Evolutionary conservation across 225 moss, liverwort and hornwort species (phyloP), one percentile per base, ranked within the genome.

Genomic region (Polytrichum formosum): DNA sequence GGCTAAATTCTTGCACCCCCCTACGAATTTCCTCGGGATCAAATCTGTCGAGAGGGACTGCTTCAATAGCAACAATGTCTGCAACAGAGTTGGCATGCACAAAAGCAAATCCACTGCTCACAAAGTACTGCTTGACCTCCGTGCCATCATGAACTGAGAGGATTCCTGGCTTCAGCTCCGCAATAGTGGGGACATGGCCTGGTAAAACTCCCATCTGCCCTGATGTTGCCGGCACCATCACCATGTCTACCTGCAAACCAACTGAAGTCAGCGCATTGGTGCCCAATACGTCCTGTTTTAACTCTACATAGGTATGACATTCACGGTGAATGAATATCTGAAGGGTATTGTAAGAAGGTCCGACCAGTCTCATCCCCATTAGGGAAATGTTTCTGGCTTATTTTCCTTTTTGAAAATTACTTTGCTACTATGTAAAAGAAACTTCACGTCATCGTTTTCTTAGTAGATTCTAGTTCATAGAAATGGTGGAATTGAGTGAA

Each of bases 201-300:
- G 89, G 89, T 33, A 90, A 78, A 72, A 90, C 78, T 76, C 89
- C 89, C 78, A 90, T 67, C 76, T 90, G 79, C n/a, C 89, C 88
- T 59, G 88, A 77, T 6, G 74, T 72, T 53, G 88, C 85, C 19
- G 88, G 88, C 29, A 88, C 37, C 18, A 88, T 88, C 66, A 88
- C 85, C 85, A 82, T 82, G 61, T 88, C 88, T 73, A 83, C 88
- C 88, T 88, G 79, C 61, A 28, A 37, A 7, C 55, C 53, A 67
- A 28, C 55, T 18, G 23, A 68, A 23, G 20, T 27, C 46, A 71
- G 54, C 0, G 16, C 16, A 2, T 46, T 46, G 46, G 46, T 46
- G 16, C 8, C 9, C 46, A 46, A 46, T 4, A 13, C 16, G 0
- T 46, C 2, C 2, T 46, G 46, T 16, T 46, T 13, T 16, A 46